Conservation (phyloP, 2,329 filamentous ascomycete genomes). For the Aspergillus sergii region DNA sequence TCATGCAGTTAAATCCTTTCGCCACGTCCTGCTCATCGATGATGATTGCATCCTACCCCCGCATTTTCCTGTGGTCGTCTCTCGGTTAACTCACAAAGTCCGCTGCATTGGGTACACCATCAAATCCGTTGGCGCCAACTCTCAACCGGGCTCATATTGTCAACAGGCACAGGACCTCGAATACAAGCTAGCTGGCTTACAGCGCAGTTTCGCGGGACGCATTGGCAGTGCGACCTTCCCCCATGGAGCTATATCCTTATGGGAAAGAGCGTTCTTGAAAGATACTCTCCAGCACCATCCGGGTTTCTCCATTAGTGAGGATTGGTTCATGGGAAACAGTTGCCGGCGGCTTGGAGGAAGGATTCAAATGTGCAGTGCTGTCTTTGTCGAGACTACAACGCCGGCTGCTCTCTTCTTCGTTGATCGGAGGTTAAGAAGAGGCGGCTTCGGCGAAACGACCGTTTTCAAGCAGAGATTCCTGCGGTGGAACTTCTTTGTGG, state of each 20-base stretch:
- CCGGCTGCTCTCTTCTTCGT: conserved; percentile 47
- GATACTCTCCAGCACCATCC: conserved; percentile 52
- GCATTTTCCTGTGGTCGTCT: conserved; percentile 51
- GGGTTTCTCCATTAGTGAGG: conserved; percentile 54
- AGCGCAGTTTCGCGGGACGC: conserved; percentile 48
- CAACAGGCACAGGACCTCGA: conserved; percentile 56
- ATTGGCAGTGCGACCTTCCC: conserved; percentile 54
- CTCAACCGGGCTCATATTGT: conserved; percentile 40
- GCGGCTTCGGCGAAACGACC: conserved; percentile 57
- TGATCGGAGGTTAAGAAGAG: conserved; percentile 42
- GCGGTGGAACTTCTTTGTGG: conserved; percentile 58
- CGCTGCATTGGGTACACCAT: conserved; percentile 55
- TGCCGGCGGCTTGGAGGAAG: conserved; percentile 49
- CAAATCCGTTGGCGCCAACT: conserved; percentile 45
- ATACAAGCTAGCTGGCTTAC: conserved; percentile 54
- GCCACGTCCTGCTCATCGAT: conserved; percentile 53
- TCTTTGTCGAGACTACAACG: conserved; percentile 56
- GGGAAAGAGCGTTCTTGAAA: conserved; percentile 51
- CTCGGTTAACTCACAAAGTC: conserved; percentile 45
- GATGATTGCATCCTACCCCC: conserved; percentile 53
- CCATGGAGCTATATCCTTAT: conserved; percentile 55
- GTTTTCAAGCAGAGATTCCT: conserved; percentile 55
- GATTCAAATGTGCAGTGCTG: conserved; percentile 53
- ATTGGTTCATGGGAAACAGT: conserved; percentile 57
- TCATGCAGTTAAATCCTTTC: conserved; percentile 49